A percentile compares a stretch with the other conserved stretches of the same genome.
phyloP scores from a whole-genome alignment of 257 asterid species.

The Craterostigma plantagineum region DNA sequence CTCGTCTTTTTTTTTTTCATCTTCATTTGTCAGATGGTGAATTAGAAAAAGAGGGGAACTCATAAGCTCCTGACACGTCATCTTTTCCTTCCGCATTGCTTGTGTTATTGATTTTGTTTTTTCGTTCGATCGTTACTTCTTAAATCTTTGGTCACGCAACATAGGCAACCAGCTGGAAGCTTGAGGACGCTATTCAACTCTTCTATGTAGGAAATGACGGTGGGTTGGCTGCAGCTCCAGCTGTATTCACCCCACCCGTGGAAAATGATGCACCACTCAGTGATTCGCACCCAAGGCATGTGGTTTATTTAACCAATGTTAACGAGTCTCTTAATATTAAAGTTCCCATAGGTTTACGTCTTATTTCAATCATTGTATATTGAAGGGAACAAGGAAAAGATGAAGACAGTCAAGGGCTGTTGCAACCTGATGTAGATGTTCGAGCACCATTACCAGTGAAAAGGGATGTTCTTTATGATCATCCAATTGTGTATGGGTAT shows the following conservation, averaged over 20 bases:
- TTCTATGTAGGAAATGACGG: conserved; percentile 74
- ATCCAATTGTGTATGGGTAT: conserved; percentile 47
- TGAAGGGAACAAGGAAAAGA: conserved; percentile 33
- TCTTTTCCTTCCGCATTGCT: no score
- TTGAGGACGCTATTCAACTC: conserved; percentile 96
- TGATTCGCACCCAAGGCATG: conserved; percentile 45
- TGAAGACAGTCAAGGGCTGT: conserved; percentile 17
- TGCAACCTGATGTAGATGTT: conserved; percentile 37
- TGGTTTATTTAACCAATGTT: conserved; percentile 5
- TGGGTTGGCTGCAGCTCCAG: conserved; percentile 17
- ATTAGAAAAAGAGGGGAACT: no score
- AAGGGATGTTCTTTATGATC: conserved; percentile 84
- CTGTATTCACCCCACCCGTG: conserved; percentile 19
- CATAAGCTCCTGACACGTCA: no score
- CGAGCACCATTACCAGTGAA: conserved; percentile 93
- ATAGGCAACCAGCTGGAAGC: conserved; percentile 97
- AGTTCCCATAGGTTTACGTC: no score
- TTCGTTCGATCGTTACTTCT: no score
- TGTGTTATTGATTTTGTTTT: no score
- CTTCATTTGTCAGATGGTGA: no score
- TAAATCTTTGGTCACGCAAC: neutral
- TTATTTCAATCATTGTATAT: conserved; percentile 3
- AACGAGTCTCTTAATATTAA: conserved; percentile 5
- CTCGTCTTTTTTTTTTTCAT: no score
- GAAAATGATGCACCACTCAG: conserved; percentile 25